Conservation (phyloP, 257 asterid genomes). For the Solanum dulcamara region DNA sequence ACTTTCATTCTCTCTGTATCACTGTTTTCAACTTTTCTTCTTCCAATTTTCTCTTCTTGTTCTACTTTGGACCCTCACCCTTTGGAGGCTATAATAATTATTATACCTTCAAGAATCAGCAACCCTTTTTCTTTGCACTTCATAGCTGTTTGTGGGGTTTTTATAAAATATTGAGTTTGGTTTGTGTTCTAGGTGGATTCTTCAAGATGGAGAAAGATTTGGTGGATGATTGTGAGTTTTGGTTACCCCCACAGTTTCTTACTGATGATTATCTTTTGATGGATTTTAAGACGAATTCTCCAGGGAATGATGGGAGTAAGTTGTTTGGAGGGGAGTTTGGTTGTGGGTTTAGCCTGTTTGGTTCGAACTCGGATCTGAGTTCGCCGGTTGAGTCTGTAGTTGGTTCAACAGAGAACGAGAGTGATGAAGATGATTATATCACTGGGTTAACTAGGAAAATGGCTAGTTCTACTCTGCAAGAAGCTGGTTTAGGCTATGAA, state of each 20-base stretch:
- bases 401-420: conserved; percentile 51
- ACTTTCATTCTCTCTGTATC: background rate
- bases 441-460: conserved; percentile 33
- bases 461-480: conserved; percentile 23
- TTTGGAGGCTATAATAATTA: background rate
- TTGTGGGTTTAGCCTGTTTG: conserved; percentile 6
- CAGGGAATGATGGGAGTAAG: background rate
- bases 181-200: background rate
- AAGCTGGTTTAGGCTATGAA: background rate
- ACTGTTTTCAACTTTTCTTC: background rate
- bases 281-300: background rate
- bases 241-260: conserved; percentile 37
- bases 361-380: conserved; percentile 40
- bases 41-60: background rate
- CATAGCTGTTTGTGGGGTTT: background rate
- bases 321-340: background rate
- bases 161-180: background rate
- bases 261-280: conserved; percentile 13
- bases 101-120: background rate
- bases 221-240: conserved; percentile 21
- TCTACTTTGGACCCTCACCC: background rate
- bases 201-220: conserved; percentile 14
- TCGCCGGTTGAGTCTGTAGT: conserved; percentile 54
- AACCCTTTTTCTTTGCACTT: background rate
- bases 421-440: conserved; percentile 64